Evolutionary conservation across 331 rosid species (phyloP), one percentile per base, ranked within the genome.

Genomic region (Acacia pycnantha): DNA sequence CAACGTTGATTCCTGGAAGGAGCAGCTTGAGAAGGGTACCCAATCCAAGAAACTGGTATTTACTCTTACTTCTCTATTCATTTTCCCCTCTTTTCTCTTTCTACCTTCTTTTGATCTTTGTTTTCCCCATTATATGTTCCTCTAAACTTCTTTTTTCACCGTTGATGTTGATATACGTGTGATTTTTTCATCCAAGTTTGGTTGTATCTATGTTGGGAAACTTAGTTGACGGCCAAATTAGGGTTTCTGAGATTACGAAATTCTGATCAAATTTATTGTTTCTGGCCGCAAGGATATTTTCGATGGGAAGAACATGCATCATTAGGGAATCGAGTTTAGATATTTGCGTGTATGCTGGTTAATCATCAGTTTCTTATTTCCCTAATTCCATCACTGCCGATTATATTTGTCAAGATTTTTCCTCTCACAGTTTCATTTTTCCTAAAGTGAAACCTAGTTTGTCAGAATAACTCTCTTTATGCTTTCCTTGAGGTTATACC

Each of bases 1-100:
- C 85, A 82, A 81, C 16, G 77, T 74, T 31, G 85, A 84, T 2
- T 21, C 73, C 1, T 92, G 97, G 97, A 82, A 72, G 0, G 84
- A 90, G 35, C 92, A 89, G 2, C 65, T 90, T 76, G 47, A 77
- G 77, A 83, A 82, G 79, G 92, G 91, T 44, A 81, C 41, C 1
- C 92, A 80, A 16, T 71, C 87, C 77, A 79, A 92, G 61, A 88
- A 91, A 77, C 85, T 91, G 89, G 97, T 94, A 76, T 51, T 33
- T 78, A 18, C 4, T 29, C 29, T 6, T n/a, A 2, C 21, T 78
- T 19, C 3, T 26, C 21, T 5, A 1, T 51, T 70, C 29, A 8
- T 0, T 31, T 19, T 18, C 27, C 6, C 10, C 8, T 14, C 26
- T 0, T 7, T 11, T 44, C 5, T 62, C 62, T 3, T 12, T 8